Evolutionary conservation across 768 basidiomycete species (phyloP), one percentile per base, ranked within the genome.

Genomic region (Cystofilobasidium ferigula): DNA sequence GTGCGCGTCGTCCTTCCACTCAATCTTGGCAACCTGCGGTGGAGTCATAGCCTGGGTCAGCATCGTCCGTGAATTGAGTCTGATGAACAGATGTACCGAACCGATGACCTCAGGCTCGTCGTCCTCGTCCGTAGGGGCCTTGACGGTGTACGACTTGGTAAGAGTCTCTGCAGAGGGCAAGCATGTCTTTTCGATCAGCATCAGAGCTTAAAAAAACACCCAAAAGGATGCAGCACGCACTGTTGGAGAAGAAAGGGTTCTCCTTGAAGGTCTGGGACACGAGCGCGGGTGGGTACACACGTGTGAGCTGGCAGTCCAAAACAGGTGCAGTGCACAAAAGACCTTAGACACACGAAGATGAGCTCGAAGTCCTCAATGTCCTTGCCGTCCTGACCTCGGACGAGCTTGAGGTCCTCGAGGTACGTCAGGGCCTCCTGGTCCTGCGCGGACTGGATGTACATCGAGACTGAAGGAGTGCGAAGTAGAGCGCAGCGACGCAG

Each of bases 201-300:
- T 56, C 54, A 56, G 26, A 10, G n/a, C 9, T 8, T 14, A 56
- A 7, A 56, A 3, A 3, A 22, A 16, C 16, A 34, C 22, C 51
- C n/a, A 53, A 12, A 30, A 3, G 34, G 18, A 2, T 56, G 3
- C 8, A 56, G 32, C 13, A 30, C 58, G 18, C 28, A 60, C 42
- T 68, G 38, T 68, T 56, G 36, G 61, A 26, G 60, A 68, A 68
- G 66, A 36, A 68, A 13, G 66, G 66, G 57, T 68, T 68, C 60
- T 68, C 66, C 34, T 42, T 40, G 54, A 68, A 68, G 32, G 66
- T 68, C 66, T 68, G 54, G 0, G 26, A 24, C 42, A n/a, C 28
- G 40, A 10, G 36, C 5, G 43, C 7, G 14, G 57, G 35, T 3
- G 40, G 45, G 4, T n/a, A 43, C 43, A 28, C 22, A 40, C 26